Conservation (phyloP, 176 grass and related monocot species). For the Phoenix dactylifera region DNA sequence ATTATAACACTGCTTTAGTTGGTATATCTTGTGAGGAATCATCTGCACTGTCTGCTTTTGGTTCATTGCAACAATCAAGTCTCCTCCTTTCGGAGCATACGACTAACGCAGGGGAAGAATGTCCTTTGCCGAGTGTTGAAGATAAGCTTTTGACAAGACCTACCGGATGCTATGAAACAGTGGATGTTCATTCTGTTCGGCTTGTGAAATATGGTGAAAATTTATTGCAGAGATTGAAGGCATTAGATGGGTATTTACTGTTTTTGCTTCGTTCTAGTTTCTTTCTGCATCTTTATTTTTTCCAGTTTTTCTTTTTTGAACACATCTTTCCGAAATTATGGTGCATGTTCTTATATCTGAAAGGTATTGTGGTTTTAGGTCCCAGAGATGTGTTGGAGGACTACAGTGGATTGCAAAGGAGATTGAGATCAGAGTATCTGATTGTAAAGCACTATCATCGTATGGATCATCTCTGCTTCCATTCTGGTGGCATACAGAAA, state of each 20-base stretch:
- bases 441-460: slow-evolving; percentile 62
- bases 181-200: slow-evolving; percentile 59
- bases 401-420: slow-evolving; percentile 59
- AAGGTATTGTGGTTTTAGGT: slow-evolving; percentile 17
- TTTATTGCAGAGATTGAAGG: slow-evolving; percentile 68
- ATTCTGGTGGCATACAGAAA: slow-evolving; percentile 81
- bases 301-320: not conserved
- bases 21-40: too few relatives aligned
- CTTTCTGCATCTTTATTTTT: slow-evolving; percentile 3
- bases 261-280: slow-evolving; percentile 18
- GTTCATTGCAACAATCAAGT: not conserved
- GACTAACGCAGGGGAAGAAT: not conserved
- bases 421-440: slow-evolving; percentile 66
- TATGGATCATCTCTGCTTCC: slow-evolving; percentile 89
- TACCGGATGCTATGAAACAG: slow-evolving; percentile 20
- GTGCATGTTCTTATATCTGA: slow-evolving; percentile 4
- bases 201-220: slow-evolving; percentile 74
- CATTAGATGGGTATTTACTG: slow-evolving; percentile 48
- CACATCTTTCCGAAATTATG: not conserved
- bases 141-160: slow-evolving; percentile 5
- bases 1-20: too few relatives aligned
- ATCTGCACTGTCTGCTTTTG: too few relatives aligned
- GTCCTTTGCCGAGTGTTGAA: not conserved
- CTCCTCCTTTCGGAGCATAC: slow-evolving; percentile 1
- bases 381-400: slow-evolving; percentile 26